A percentile compares a stretch with the other conserved stretches of the same genome.
Evolutionary conservation across 306 rosid genomes (phyloP).

Genomic region (Trichosanthes cucumerina): DNA sequence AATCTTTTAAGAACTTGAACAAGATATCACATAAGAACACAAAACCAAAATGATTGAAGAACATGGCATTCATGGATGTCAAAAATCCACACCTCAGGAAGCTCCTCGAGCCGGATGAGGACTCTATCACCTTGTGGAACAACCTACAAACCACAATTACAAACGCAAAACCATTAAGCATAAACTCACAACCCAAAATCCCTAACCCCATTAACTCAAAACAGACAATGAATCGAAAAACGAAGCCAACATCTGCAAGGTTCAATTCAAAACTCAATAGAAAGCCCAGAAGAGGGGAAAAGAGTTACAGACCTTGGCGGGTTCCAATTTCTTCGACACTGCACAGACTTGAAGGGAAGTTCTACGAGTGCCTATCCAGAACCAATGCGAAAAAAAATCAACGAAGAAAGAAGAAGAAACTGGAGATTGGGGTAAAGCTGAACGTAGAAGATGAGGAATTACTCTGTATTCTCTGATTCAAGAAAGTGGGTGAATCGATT

Average conservation of each 20-base stretch:
- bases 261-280: background rate
- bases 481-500: constrained; percentile 26
- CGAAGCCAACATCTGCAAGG: background rate
- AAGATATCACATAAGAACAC: background rate
- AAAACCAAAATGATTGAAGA: background rate
- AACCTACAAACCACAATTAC: constrained; percentile 35
- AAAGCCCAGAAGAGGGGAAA: background rate
- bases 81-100: constrained; percentile 35
- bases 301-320: constrained; percentile 32
- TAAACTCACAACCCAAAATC: background rate
- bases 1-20: background rate
- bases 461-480: constrained; percentile 37
- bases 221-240: background rate
- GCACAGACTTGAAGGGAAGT: constrained; percentile 49
- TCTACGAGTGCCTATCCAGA: constrained; percentile 38
- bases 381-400: constrained; percentile 10
- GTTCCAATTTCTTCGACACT: constrained; percentile 56
- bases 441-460: background rate
- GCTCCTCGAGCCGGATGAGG: constrained; percentile 71
- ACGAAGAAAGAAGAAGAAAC: background rate
- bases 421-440: background rate
- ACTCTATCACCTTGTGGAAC: constrained; percentile 94
- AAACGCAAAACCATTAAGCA: background rate
- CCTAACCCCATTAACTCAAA: background rate
- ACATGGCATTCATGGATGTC: background rate